Conservation (phyloP, 305 asterid species). For the Andrographis paniculata region DNA sequence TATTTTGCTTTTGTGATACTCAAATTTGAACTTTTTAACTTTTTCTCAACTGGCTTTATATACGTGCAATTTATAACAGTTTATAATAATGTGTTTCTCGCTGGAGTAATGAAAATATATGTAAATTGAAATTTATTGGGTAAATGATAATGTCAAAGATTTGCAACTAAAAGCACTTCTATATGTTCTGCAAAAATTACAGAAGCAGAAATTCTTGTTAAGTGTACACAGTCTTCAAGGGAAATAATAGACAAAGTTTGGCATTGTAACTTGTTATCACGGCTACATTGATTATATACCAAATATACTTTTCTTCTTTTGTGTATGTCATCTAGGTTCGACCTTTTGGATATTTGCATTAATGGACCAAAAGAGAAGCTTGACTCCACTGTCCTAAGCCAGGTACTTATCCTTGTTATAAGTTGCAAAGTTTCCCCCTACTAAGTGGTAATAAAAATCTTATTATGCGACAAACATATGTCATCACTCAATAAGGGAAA, state of each 20-base stretch:
- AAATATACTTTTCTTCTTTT: slow-evolving; percentile 15
- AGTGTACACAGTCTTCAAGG: too few species aligned
- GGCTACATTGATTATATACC: too few species aligned
- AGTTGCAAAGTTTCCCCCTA: slow-evolving; percentile 4
- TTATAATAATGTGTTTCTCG: neutral
- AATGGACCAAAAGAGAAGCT: slow-evolving; percentile 95
- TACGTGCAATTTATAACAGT: too few species aligned
- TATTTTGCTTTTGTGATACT: neutral
- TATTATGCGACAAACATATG: neutral
- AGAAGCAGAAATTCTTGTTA: too few species aligned
- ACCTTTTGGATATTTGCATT: slow-evolving; percentile 81
- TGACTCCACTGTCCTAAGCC: slow-evolving; percentile 91
- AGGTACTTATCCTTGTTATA: slow-evolving; percentile 35
- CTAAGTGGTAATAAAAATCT: slow-evolving; percentile 7
- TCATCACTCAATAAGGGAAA: neutral
- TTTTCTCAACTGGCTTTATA: neutral
- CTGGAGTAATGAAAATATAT: neutral
- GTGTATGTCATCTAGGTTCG: slow-evolving; percentile 44
- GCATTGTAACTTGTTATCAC: too few species aligned
- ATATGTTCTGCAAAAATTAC: too few species aligned
- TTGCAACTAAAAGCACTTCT: neutral
- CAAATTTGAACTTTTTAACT: neutral
- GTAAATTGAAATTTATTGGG: neutral
- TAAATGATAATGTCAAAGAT: neutral
- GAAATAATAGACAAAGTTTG: too few species aligned